phyloP scores from a whole-genome alignment of 2,329 filamentous ascomycete genomes.

The Hypoxylon sp. region DNA sequence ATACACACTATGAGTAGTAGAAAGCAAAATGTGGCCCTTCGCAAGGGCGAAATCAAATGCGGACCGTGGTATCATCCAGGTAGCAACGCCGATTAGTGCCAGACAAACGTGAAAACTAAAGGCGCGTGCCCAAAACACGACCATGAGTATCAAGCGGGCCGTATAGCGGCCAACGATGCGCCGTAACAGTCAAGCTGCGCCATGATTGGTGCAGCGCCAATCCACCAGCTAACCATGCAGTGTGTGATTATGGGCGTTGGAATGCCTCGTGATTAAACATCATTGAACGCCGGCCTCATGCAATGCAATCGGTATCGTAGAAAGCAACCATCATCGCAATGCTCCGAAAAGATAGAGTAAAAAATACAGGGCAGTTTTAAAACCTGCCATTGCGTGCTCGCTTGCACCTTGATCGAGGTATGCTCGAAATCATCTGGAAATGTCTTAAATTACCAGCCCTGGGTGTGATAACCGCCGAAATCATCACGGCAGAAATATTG shows the following conservation, averaged over 20 bases:
- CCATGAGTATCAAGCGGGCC: constrained; percentile 35
- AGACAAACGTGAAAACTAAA: constrained; percentile 47
- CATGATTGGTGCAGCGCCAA: constrained; percentile 33
- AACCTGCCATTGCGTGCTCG: constrained; percentile 43
- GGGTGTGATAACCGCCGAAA: constrained; percentile 84
- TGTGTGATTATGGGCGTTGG: constrained; percentile 49
- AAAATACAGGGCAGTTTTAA: constrained; percentile 51
- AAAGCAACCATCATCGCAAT: constrained; percentile 55
- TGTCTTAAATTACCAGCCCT: constrained; percentile 77
- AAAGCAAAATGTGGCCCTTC: constrained; percentile 48
- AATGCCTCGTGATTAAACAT: constrained; percentile 51
- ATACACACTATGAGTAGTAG: constrained; percentile 50
- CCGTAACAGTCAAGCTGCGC: constrained; percentile 38
- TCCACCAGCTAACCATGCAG: constrained; percentile 38
- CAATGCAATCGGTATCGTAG: constrained; percentile 55
- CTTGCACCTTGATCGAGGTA: constrained; percentile 34
- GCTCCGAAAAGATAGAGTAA: constrained; percentile 50
- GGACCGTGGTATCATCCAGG: constrained; percentile 56
- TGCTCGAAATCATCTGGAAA: constrained; percentile 28
- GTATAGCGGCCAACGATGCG: constrained; percentile 37
- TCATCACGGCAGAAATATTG: constrained; percentile 87
- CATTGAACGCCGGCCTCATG: constrained; percentile 54
- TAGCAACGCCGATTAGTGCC: constrained; percentile 53
- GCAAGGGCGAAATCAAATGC: constrained; percentile 51
- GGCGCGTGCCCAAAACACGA: constrained; percentile 42